Conservation (phyloP, 2,329 filamentous ascomycete species). For the Endothia cerciana region DNA sequence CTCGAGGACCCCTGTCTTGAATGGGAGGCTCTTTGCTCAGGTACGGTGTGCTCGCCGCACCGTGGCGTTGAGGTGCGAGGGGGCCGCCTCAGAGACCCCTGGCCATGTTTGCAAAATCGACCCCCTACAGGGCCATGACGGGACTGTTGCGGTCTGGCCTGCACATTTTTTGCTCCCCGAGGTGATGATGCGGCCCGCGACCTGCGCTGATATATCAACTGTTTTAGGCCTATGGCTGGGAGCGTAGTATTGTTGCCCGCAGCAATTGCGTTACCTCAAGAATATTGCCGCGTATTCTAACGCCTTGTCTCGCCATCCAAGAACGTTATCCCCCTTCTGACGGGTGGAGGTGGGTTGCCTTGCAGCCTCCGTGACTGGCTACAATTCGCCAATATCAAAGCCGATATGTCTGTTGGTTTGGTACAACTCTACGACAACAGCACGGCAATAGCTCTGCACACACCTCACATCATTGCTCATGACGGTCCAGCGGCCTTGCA, state of each 20-base stretch:
- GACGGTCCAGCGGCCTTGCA: not conserved
- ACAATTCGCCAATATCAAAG: slow-evolving; percentile 22
- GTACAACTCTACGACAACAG: not conserved
- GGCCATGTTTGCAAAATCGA: not conserved
- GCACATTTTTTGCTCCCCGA: not conserved
- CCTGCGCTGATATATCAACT: slow-evolving; percentile 1
- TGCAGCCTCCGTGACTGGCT: slow-evolving; percentile 18
- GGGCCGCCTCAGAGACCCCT: not conserved
- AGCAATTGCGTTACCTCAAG: not conserved
- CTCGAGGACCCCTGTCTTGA: not conserved
- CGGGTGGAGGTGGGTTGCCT: slow-evolving; percentile 16
- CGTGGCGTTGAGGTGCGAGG: not conserved
- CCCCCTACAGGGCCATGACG: too few relatives aligned
- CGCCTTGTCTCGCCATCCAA: not conserved
- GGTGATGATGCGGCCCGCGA: slow-evolving; percentile 3
- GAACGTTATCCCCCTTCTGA: not conserved
- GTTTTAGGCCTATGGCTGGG: not conserved
- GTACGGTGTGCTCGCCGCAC: slow-evolving; percentile 4
- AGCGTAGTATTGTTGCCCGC: not conserved
- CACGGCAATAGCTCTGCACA: not conserved
- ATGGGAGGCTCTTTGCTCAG: slow-evolving; percentile 9
- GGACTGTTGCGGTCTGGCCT: slow-evolving; percentile 3
- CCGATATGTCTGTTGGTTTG: slow-evolving; percentile 10
- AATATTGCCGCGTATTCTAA: not conserved
- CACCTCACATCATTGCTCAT: not conserved